Base-by-base conservation (phyloP, 2,329 filamentous ascomycete genomes). In the Elsinoe ampelina region DNA sequence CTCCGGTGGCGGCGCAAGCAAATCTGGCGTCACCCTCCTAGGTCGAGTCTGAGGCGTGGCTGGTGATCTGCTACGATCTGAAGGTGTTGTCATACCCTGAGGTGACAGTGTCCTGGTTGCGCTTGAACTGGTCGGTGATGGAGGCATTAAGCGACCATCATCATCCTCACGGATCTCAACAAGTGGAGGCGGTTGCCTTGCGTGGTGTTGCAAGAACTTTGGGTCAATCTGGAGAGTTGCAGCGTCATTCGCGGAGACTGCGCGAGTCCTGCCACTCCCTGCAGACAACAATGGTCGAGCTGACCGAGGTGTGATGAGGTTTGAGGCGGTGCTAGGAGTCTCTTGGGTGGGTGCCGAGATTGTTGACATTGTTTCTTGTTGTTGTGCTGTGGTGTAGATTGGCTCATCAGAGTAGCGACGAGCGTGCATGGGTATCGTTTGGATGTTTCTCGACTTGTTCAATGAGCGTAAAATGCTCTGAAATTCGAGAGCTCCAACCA, bases 401-500 rank as follows among this genome's bases (percentile, higher is more conserved):
- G 76, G 72, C 60, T 85, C 81, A 60, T 87, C 84, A 0, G 85
- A 87, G 66, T 86, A 86, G 63, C 85, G 82, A 59, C 86, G 80
- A 20, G 83, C 72, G 61, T 83, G 79, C 59, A 95, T 83, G 1
- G 84, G 80, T 42, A 83, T 80, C 15, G 86, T 79, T 63, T 84
- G 83, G 22, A 87, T 81, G 61, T 89, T 93, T 65, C 87, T 82
- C 57, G 89, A 87, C 61, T 84, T 87, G 65, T 95, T 85, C 57
- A 98, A 73, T 2, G 90, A 90, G n/a, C 88, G 86, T 45, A 98
- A 75, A 2, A 95, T 86, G 2, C 92, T 92, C 63, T 91, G 82
- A 64, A 98, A 98, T 71, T 98, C 93, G 58, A 98, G 76, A 7
- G 89, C 93, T 42, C 93, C 93, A 2, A 98, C 86, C 47, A 98